These are phyloP conservation scores for Globisporangium apiculatum DNA, from an alignment of 352 stramenopile genomes.

Conservation along the genomic window DNA sequence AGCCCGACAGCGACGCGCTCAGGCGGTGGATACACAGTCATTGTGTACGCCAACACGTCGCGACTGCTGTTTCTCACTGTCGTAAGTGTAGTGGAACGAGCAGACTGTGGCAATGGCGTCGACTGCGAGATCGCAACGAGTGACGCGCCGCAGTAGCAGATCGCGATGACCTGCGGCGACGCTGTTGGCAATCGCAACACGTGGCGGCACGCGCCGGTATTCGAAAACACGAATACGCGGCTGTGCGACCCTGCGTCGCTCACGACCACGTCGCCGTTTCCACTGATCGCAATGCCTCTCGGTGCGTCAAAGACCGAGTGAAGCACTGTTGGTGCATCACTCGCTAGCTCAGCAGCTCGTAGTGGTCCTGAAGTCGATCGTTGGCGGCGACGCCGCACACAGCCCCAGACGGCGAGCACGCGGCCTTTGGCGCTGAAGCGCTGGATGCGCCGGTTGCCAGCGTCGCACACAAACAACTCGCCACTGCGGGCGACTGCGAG, in stretches of 20 bases:
- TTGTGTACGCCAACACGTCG: constrained; percentile 1
- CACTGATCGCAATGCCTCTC: constrained; percentile 17
- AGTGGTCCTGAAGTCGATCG: not conserved
- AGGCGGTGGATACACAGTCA: constrained; percentile 20
- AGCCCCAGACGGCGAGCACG: constrained; percentile 37
- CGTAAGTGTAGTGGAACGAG: not conserved
- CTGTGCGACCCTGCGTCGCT: constrained; percentile 23
- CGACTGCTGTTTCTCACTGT: not conserved
- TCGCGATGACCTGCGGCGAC: constrained; percentile 9
- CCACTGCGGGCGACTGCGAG: constrained; percentile 31
- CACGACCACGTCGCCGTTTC: constrained; percentile 31
- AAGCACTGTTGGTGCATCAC: not conserved
- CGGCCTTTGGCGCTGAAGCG: constrained; percentile 36
- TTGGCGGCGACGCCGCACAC: not conserved
- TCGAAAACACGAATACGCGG: constrained; percentile 35
- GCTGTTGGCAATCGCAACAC: constrained; percentile 12
- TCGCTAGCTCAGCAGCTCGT: not conserved
- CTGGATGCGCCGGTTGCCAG: constrained; percentile 56
- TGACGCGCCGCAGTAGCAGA: constrained; percentile 20
- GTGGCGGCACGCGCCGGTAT: constrained; percentile 32
- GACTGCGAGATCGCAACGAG: constrained; percentile 6
- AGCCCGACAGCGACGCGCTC: constrained; percentile 19
- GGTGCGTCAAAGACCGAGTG: constrained; percentile 27
- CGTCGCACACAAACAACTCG: constrained; percentile 53
- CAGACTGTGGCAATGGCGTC: too few relatives aligned